Conservation (phyloP, 176 grass and related monocot species). For the Avena atlantica region DNA sequence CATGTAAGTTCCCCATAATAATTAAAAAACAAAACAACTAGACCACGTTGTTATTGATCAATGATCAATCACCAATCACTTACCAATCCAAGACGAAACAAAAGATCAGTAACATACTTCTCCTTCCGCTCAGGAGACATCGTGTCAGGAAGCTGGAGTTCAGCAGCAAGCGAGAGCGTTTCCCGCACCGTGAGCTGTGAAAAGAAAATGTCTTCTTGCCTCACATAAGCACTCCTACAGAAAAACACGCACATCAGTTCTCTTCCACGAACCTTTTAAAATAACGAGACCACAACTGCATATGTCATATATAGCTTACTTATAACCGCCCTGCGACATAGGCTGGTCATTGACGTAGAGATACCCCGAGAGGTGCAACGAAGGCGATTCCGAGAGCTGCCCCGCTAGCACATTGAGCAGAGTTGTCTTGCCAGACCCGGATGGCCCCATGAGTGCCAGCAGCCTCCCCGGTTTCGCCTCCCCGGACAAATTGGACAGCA, state of each 20-base stretch:
- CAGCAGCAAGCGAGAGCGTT: conserved; percentile 81
- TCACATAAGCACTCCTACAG: conserved; percentile 77
- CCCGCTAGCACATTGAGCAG: conserved; percentile 91
- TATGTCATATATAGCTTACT: conserved; percentile 57
- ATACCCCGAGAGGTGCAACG: conserved; percentile 72
- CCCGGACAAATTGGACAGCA: conserved; percentile 77
- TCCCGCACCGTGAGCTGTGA: conserved; percentile 86
- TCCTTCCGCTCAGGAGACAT: conserved; percentile 69
- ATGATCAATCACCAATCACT: conserved; percentile 4
- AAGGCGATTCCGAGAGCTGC: conserved; percentile 69
- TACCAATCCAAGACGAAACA: conserved; percentile 93
- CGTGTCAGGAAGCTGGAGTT: conserved; percentile 79
- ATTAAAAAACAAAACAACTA: not conserved
- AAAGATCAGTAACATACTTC: conserved; percentile 70
- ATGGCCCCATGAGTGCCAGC: conserved; percentile 88
- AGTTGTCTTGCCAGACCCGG: conserved; percentile 90
- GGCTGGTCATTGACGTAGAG: conserved; percentile 67
- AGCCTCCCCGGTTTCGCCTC: conserved; percentile 85
- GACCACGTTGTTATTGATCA: not conserved
- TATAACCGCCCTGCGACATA: conserved; percentile 58
- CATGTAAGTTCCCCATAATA: not conserved
- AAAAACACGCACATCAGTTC: conserved; percentile 11
- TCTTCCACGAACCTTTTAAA: not conserved
- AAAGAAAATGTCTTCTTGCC: conserved; percentile 95
- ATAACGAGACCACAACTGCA: not conserved